Percentiles rank a stretch among this genome's conserved stretches.
These are phyloP conservation scores for Poronia punctata DNA, from an alignment of 495 filamentous ascomycete species.

Conservation along the genomic window DNA sequence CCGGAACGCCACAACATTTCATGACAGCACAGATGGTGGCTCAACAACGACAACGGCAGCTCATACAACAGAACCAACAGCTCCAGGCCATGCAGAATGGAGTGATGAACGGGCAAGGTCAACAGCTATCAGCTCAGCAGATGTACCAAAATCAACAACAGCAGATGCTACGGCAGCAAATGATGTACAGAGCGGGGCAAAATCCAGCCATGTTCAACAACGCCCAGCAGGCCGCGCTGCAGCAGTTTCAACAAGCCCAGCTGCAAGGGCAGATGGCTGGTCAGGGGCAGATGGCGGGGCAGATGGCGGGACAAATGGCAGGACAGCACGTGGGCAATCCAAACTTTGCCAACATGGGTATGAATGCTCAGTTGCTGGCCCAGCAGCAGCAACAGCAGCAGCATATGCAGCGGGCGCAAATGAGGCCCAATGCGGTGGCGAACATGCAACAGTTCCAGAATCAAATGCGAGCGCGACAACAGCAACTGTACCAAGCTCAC, in stretches of 20 bases:
- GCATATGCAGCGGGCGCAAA: slow-evolving; percentile 18
- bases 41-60: slow-evolving; percentile 47
- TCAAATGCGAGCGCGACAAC: slow-evolving; percentile 21
- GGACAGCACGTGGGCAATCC: slow-evolving; percentile 28
- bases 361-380: slow-evolving; percentile 30
- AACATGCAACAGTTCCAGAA: slow-evolving; percentile 16
- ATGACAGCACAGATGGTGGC: slow-evolving; percentile 39
- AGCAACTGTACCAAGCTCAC: slow-evolving; percentile 40
- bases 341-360: slow-evolving; percentile 23
- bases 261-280: slow-evolving; percentile 32
- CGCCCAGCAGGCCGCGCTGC: slow-evolving; percentile 40
- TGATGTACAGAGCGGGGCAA: slow-evolving; percentile 30
- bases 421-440: slow-evolving; percentile 2
- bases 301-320: slow-evolving; percentile 29
- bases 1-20: slow-evolving; percentile 29
- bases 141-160: slow-evolving; percentile 22
- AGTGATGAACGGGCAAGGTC: slow-evolving; percentile 30
- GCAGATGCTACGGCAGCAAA: slow-evolving; percentile 27
- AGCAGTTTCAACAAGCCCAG: slow-evolving; percentile 22
- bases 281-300: slow-evolving; percentile 25
- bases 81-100: slow-evolving; percentile 30
- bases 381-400: slow-evolving; percentile 32
- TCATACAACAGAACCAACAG: slow-evolving; percentile 32
- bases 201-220: slow-evolving; percentile 16
- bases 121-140: slow-evolving; percentile 18